These are phyloP conservation scores for Geotrichum phurueaensis DNA, from an alignment of 1,139 yeast species.

Conservation along the genomic window DNA sequence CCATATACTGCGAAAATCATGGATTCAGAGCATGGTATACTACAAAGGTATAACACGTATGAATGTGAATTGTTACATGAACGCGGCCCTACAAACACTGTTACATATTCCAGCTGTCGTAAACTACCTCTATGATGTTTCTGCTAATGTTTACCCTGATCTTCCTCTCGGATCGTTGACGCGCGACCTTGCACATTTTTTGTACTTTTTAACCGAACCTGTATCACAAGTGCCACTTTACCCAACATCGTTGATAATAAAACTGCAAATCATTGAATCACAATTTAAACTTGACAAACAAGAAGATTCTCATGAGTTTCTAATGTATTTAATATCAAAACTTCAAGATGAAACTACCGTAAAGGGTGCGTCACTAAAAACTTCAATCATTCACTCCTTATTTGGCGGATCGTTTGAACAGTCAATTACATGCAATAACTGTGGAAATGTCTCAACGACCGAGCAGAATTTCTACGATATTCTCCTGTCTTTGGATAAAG, in stretches of 20 bases:
- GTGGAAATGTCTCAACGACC: conserved; percentile 74
- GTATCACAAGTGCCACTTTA: neutral
- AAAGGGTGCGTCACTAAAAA: conserved; percentile 71
- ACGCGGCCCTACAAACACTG: conserved; percentile 86
- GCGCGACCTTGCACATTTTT: neutral
- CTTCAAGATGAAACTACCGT: conserved; percentile 89
- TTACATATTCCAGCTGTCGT: conserved; percentile 86
- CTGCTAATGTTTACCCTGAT: conserved; percentile 46
- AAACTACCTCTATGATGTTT: conserved; percentile 50
- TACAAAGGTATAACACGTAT: too few species aligned
- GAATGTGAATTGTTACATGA: conserved; percentile 61
- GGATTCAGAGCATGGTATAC: too few species aligned
- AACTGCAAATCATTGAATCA: neutral
- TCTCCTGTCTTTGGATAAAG: conserved; percentile 44
- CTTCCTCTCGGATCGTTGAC: neutral
- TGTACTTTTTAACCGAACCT: neutral
- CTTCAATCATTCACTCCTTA: conserved; percentile 79
- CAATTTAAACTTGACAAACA: conserved; percentile 85
- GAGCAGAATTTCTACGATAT: conserved; percentile 90
- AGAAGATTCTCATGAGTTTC: conserved; percentile 95
- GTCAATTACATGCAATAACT: conserved; percentile 70
- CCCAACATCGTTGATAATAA: neutral
- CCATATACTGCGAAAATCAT: too few species aligned
- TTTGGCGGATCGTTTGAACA: conserved; percentile 89
- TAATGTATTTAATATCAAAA: conserved; percentile 80